Conservation (phyloP, 176 grass and related monocot genomes). For the Eleusine indica region DNA sequence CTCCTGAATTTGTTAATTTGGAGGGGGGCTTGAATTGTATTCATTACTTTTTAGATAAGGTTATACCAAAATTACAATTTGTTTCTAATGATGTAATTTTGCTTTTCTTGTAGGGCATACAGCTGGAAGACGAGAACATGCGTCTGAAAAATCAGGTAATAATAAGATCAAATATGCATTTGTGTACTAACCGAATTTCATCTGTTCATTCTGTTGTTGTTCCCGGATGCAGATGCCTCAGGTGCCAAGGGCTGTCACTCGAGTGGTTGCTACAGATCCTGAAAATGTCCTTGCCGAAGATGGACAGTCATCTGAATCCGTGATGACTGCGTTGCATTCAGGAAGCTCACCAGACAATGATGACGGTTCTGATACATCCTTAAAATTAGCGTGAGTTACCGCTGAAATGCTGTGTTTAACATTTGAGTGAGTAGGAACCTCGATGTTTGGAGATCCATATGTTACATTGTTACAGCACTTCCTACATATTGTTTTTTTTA, state of each 20-base stretch:
- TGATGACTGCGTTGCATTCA: slow-evolving; percentile 78
- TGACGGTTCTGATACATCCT: slow-evolving; percentile 81
- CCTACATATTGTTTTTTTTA: background rate
- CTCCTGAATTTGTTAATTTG: background rate
- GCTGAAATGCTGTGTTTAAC: background rate
- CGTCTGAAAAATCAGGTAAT: slow-evolving; percentile 74
- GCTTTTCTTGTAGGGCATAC: slow-evolving; percentile 51
- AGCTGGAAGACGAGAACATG: slow-evolving; percentile 70
- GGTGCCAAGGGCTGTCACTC: slow-evolving; percentile 36
- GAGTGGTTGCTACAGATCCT: slow-evolving; percentile 28
- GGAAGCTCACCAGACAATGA: slow-evolving; percentile 69
- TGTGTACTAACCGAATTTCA: background rate
- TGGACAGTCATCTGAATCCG: slow-evolving; percentile 89
- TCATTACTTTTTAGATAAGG: too few species aligned
- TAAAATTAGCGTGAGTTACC: slow-evolving; percentile 76
- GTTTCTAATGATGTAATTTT: slow-evolving; percentile 25
- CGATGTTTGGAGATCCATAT: background rate
- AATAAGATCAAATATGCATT: slow-evolving; percentile 25
- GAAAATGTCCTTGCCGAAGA: slow-evolving; percentile 73
- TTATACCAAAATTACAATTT: background rate
- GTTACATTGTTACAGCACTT: background rate
- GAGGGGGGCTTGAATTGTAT: background rate
- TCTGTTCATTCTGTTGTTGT: slow-evolving; percentile 6
- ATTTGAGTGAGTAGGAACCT: background rate
- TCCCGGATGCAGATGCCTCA: slow-evolving; percentile 58